These are phyloP conservation scores for Candida ponderosae DNA, from an alignment of 805 yeast genomes.

Conservation along the genomic window DNA sequence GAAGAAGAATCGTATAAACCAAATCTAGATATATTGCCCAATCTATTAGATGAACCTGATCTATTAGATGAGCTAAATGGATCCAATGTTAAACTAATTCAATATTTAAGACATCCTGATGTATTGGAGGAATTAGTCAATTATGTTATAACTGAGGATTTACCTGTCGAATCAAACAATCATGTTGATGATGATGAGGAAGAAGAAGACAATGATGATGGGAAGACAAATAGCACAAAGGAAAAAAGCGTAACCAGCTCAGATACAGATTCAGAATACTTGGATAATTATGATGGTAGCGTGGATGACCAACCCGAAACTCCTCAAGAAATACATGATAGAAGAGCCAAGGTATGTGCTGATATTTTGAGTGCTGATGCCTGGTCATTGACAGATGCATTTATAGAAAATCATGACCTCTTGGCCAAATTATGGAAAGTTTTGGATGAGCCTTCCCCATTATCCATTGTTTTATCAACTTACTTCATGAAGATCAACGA, in stretches of 20 bases:
- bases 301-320: slow-evolving; percentile 21
- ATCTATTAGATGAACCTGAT: slow-evolving; percentile 68
- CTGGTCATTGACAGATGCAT: slow-evolving; percentile 88
- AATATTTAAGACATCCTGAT: slow-evolving; percentile 72
- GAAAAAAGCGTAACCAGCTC: slow-evolving; percentile 18
- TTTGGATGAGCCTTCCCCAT: slow-evolving; percentile 58
- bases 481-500: slow-evolving; percentile 90
- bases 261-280: slow-evolving; percentile 21
- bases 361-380: slow-evolving; percentile 88
- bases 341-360: slow-evolving; percentile 66
- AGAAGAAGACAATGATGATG: slow-evolving; percentile 11
- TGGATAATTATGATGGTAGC: slow-evolving; percentile 16
- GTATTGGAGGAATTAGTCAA: slow-evolving; percentile 62
- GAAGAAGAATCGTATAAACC: slow-evolving; percentile 30
- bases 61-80: slow-evolving; percentile 64
- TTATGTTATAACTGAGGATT: slow-evolving; percentile 43
- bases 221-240: slow-evolving; percentile 13
- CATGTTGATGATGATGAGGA: slow-evolving; percentile 13
- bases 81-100: slow-evolving; percentile 68
- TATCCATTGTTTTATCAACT: slow-evolving; percentile 72
- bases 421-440: slow-evolving; percentile 73
- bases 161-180: slow-evolving; percentile 21
- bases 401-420: slow-evolving; percentile 64
- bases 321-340: slow-evolving; percentile 27
- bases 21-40: slow-evolving; percentile 38